Evolutionary conservation across 2,329 filamentous ascomycete species (phyloP), one percentile per base, ranked within the genome.

Genomic region (Alternaria ventricosa): DNA sequence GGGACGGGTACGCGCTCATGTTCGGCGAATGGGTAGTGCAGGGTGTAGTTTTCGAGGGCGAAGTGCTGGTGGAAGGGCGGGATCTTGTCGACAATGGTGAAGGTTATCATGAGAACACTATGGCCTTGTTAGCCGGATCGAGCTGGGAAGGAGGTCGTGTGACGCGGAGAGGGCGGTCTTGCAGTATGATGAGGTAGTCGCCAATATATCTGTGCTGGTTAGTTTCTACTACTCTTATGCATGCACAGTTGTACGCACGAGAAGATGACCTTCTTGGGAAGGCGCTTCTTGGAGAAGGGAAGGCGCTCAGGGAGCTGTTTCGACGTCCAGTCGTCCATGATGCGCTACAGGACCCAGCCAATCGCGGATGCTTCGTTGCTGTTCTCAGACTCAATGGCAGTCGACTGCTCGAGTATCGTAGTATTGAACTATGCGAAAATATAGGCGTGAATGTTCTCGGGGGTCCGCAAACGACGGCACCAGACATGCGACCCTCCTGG

Each of bases 131-230:
- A 45, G 67, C 77, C 60, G 33, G 45, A 50, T 55, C 22, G 45
- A 54, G 22, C 62, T 25, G 54, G 74, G 75, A 70, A 78, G 66
- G 75, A 73, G 76, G 71, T 78, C 75, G 78, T 71, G 75, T 77
- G 77, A 68, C 46, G 59, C 58, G 63, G 49, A 50, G 60, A 56
- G 63, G 45, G 67, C 46, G 58, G 57, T 10, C 84, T 71, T 79
- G 87, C 86, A 87, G 73, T 61, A 88, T 84, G 58, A 88, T 86
- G 56, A 87, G 81, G 81, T 88, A 88, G 81, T 88, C 87, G 66
- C 84, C 77, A 64, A 87, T 83, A 71, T 88, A 88, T 71, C 85
- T 87, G 70, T 33, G 25, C 18, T 36, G 60, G 69, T 77, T 56
- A 78, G 77, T 61, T 47, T 47, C 13, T 4, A 41, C 55, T 6